Evolutionary conservation across 139 green algal species (phyloP).

Genomic region (Picochlorum sp.): DNA sequence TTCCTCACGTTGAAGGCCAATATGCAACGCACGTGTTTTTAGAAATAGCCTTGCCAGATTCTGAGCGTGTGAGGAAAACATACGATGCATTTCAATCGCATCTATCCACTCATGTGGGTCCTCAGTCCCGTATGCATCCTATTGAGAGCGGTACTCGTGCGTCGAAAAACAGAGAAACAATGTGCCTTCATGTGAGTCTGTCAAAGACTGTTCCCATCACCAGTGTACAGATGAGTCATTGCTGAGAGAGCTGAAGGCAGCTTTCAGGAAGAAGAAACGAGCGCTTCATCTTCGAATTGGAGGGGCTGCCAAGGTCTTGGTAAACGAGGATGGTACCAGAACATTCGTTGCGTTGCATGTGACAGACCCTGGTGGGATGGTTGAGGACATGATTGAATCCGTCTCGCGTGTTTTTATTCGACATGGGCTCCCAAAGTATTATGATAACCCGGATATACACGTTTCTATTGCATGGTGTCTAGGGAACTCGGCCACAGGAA

Average conservation of each 20-base stretch:
- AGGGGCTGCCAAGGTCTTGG: constrained; percentile 16
- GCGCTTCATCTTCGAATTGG: not conserved
- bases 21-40: constrained; percentile 41
- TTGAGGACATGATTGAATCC: not conserved
- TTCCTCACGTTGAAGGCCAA: constrained; percentile 36
- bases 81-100: no score
- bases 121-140: not conserved
- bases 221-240: not conserved
- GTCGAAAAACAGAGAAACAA: not conserved
- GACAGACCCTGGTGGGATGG: not conserved
- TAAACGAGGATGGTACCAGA: constrained; percentile 35
- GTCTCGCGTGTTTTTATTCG: constrained; percentile 9
- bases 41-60: constrained; percentile 6
- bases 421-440: constrained; percentile 21
- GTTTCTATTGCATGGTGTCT: constrained; percentile 25
- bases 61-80: not conserved
- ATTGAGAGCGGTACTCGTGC: not conserved
- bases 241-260: not conserved
- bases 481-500: not conserved
- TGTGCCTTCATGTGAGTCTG: not conserved
- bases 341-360: constrained; percentile 33
- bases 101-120: not conserved
- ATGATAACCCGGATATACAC: constrained; percentile 14
- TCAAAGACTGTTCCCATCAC: not conserved
- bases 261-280: not conserved